Percentiles rank a stretch among this genome's conserved stretches.
Conservation (phyloP, 2,329 filamentous ascomycete genomes). For the Cephalotrichum gorgonifer region DNA sequence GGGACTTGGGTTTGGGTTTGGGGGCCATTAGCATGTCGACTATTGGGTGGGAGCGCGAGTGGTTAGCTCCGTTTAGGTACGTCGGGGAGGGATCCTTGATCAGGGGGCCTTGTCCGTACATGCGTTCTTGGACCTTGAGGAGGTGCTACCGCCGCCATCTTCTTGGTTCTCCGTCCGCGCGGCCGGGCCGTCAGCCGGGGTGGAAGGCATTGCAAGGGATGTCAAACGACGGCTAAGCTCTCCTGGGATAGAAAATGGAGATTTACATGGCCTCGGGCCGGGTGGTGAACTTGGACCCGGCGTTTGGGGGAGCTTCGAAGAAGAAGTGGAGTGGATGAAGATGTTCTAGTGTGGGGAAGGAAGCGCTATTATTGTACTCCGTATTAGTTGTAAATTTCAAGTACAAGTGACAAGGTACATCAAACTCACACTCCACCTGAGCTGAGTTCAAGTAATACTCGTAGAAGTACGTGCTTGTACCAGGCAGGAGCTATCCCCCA, state of each 20-base stretch:
- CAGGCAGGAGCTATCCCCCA: no score
- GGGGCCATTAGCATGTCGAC: constrained; percentile 26
- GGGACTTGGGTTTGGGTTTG: constrained; percentile 21
- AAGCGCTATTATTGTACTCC: no score
- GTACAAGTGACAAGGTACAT: no score
- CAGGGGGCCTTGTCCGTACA: not conserved
- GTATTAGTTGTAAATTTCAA: no score
- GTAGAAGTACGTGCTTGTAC: no score
- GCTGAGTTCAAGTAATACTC: no score
- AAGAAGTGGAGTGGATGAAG: not conserved
- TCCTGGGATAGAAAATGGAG: not conserved
- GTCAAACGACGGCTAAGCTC: not conserved
- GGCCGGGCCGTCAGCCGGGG: not conserved
- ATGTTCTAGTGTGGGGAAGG: not conserved
- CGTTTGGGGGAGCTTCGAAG: not conserved
- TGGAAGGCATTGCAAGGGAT: not conserved
- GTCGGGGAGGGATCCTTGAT: not conserved
- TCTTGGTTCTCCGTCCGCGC: not conserved
- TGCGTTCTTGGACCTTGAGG: not conserved
- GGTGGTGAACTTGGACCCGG: not conserved
- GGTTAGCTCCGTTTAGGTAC: not conserved
- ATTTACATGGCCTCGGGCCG: not conserved
- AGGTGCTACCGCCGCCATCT: not conserved
- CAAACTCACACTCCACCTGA: no score
- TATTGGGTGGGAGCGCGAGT: constrained; percentile 7